Percentiles rank a stretch among this genome's conserved stretches.
These are phyloP conservation scores for Fistulifera solaris DNA, from an alignment of 108 stramenopile genomes.

Conservation along the genomic window DNA sequence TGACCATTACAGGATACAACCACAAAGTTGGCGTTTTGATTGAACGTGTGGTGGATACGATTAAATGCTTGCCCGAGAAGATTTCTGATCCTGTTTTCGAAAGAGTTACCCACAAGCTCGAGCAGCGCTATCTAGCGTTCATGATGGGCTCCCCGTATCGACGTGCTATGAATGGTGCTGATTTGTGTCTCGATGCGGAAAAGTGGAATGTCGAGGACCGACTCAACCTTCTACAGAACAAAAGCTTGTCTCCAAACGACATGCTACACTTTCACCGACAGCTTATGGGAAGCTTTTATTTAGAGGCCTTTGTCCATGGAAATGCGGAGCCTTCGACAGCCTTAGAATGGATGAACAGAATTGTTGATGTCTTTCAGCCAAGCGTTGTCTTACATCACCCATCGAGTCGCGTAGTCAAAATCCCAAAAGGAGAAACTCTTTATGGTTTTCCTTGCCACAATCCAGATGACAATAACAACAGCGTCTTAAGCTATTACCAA, in stretches of 20 bases:
- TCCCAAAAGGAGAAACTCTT: constrained; percentile 23
- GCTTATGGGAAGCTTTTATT: constrained; percentile 27
- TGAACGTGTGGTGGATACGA: constrained; percentile 33
- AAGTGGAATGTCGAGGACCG: constrained; percentile 40
- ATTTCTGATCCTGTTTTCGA: constrained; percentile 34
- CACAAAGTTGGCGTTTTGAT: constrained; percentile 68
- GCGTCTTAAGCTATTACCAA: constrained; percentile 25
- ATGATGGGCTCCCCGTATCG: constrained; percentile 54
- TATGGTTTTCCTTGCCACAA: constrained; percentile 41
- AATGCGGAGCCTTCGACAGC: constrained; percentile 50
- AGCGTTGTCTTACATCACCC: constrained; percentile 16
- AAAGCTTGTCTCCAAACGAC: constrained; percentile 16
- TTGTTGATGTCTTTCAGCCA: no score
- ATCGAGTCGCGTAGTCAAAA: constrained; percentile 40
- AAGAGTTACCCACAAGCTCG: constrained; percentile 41
- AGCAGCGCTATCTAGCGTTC: constrained; percentile 38
- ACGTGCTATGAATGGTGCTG: constrained; percentile 48
- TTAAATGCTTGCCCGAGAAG: constrained; percentile 9
- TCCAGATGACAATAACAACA: constrained; percentile 38
- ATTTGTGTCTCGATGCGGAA: constrained; percentile 35
- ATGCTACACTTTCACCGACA: constrained; percentile 30
- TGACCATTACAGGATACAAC: constrained; percentile 57
- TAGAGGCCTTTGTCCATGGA: constrained; percentile 66
- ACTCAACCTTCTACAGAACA: constrained; percentile 14
- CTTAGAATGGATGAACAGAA: constrained; percentile 10